phyloP scores from a whole-genome alignment of 164 flowering plant species.

The Chimonanthus praecox region DNA sequence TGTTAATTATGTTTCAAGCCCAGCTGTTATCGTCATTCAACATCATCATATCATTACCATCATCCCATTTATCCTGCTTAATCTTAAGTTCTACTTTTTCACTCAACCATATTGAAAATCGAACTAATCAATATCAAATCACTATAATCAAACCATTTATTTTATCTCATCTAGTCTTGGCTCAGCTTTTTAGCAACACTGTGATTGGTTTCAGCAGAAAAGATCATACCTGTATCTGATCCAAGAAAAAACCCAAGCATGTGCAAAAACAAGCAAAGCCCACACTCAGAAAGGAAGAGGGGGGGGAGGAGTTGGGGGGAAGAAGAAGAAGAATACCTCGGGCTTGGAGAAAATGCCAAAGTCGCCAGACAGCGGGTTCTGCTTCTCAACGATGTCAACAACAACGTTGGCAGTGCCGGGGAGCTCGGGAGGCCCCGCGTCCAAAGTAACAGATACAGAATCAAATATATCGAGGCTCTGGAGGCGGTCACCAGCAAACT shows the following conservation, averaged over 20 bases:
- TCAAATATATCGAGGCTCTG: slow-evolving; percentile 62
- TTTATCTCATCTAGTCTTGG: no score
- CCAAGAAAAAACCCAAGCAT: neutral
- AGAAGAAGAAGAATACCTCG: slow-evolving; percentile 41
- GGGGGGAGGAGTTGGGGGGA: neutral
- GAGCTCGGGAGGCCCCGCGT: slow-evolving; percentile 83
- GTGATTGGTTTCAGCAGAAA: no score
- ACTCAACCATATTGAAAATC: no score
- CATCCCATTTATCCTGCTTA: no score
- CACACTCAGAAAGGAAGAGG: neutral
- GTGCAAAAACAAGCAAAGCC: neutral
- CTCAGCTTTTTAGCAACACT: no score
- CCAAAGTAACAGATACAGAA: slow-evolving; percentile 66
- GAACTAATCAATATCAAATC: no score
- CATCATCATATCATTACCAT: no score
- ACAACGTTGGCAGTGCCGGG: slow-evolving; percentile 82
- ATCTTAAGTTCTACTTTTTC: no score
- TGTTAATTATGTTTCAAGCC: no score
- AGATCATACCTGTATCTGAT: neutral
- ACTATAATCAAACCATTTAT: no score
- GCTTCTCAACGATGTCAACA: slow-evolving; percentile 59
- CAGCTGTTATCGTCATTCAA: no score
- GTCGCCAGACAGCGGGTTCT: slow-evolving; percentile 55
- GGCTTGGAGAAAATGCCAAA: slow-evolving; percentile 70
- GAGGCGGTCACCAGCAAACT: slow-evolving; percentile 48